Percentiles rank a stretch among this genome's conserved stretches.
Conservation (phyloP, 768 basidiomycete species). For the Termitomyces sp. region DNA sequence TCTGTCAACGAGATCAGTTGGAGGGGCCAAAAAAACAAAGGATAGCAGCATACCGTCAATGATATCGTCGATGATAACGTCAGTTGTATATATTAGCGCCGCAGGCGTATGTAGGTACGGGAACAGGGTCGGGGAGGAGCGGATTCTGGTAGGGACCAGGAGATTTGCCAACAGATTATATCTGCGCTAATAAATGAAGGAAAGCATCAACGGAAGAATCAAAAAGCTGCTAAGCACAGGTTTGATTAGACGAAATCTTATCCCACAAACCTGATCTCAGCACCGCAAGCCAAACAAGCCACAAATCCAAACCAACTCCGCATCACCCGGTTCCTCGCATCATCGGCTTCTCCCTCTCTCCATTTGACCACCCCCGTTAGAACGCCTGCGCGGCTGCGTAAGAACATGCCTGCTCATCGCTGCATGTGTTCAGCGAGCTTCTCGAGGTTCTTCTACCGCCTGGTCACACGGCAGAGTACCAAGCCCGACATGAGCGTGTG, state of each 20-base stretch:
- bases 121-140: neutral
- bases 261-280: slow-evolving; percentile 6
- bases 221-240: slow-evolving; percentile 13
- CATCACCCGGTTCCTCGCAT: slow-evolving; percentile 8
- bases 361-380: neutral
- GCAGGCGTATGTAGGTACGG: neutral
- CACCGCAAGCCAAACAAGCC: slow-evolving; percentile 11
- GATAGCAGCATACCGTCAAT: neutral
- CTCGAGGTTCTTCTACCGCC: too few species aligned
- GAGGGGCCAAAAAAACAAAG: neutral
- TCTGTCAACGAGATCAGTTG: neutral
- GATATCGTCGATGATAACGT: neutral
- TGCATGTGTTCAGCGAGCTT: too few species aligned
- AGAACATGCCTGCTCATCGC: too few species aligned
- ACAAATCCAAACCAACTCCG: slow-evolving; percentile 11
- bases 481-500: neutral
- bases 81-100: too few species aligned
- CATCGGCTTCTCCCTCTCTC: slow-evolving; percentile 3
- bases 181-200: slow-evolving; percentile 4
- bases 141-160: neutral
- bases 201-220: slow-evolving; percentile 8
- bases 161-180: slow-evolving; percentile 3
- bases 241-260: slow-evolving; percentile 16
- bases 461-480: neutral
- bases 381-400: too few species aligned